Evolutionary conservation across 2,329 filamentous ascomycete species (phyloP).

Genomic region (Metarhizium brunneum): DNA sequence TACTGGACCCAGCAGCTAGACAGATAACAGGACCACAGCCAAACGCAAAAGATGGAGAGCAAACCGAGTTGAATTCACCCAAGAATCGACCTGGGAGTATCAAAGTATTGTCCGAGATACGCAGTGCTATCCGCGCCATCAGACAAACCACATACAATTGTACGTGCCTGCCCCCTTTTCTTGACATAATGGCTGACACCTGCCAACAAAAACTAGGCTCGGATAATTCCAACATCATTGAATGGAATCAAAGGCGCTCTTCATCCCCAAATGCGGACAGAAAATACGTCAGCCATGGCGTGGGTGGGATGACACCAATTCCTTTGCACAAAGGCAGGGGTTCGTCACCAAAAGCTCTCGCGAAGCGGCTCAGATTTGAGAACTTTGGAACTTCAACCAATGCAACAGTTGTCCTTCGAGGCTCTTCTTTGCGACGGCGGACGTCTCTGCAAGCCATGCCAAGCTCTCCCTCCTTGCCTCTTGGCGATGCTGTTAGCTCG

Average conservation of each 20-base stretch:
- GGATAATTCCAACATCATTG: slow-evolving; percentile 11
- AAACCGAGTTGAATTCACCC: slow-evolving; percentile 7
- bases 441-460: slow-evolving; percentile 17
- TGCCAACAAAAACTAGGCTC: slow-evolving; percentile 11
- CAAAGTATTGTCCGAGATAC: slow-evolving; percentile 25
- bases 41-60: slow-evolving; percentile 1
- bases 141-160: slow-evolving; percentile 19
- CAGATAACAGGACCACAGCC: not conserved
- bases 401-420: slow-evolving; percentile 19
- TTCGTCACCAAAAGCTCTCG: slow-evolving; percentile 14
- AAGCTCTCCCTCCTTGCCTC: slow-evolving; percentile 9
- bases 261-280: slow-evolving; percentile 1
- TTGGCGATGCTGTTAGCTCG: slow-evolving; percentile 14
- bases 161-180: slow-evolving; percentile 6
- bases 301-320: not conserved
- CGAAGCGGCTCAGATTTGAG: slow-evolving; percentile 17
- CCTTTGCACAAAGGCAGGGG: slow-evolving; percentile 9
- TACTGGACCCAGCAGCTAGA: slow-evolving; percentile 9
- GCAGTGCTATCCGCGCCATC: slow-evolving; percentile 23
- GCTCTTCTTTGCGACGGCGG: slow-evolving; percentile 10
- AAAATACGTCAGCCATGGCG: not conserved
- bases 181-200: not conserved
- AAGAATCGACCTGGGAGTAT: slow-evolving; percentile 19
- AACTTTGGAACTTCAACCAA: slow-evolving; percentile 16
- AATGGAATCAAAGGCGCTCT: slow-evolving; percentile 5